A percentile compares a stretch with the other conserved stretches of the same genome.
These are phyloP conservation scores for Bauhinia variegata DNA, from an alignment of 306 rosid genomes.

Conservation along the genomic window DNA sequence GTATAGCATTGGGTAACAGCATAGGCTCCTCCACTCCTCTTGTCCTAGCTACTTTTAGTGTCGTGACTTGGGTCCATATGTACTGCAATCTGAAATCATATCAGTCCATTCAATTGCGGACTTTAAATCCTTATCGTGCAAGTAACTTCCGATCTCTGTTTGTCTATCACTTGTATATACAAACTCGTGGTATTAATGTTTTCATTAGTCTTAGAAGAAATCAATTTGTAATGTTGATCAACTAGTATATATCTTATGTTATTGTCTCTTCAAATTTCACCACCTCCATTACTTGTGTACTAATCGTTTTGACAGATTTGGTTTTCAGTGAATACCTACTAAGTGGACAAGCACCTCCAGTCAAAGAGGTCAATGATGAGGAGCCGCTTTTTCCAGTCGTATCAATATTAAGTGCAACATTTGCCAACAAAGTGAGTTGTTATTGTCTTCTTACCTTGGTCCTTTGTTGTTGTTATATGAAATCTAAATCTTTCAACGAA, in stretches of 20 bases:
- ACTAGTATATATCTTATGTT: conserved; percentile 2
- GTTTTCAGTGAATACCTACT: conserved; percentile 90
- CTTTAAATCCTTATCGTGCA: conserved; percentile 92
- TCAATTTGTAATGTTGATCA: conserved; percentile 6
- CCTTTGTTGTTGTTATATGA: conserved; percentile 3
- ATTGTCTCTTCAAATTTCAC: background rate
- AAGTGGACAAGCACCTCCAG: conserved; percentile 87
- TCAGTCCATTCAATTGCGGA: conserved; percentile 85
- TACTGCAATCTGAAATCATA: conserved; percentile 94
- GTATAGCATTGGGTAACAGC: conserved; percentile 80
- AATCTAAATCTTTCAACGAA: conserved; percentile 18
- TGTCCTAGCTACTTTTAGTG: conserved; percentile 73
- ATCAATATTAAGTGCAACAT: conserved; percentile 58
- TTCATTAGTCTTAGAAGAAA: conserved; percentile 10
- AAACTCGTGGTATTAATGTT: conserved; percentile 20
- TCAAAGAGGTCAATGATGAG: conserved; percentile 83
- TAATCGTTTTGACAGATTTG: conserved; percentile 68
- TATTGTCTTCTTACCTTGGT: conserved; percentile 23
- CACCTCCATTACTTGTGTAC: background rate
- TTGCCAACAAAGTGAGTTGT: conserved; percentile 62
- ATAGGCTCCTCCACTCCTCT: conserved; percentile 78
- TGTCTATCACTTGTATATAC: conserved; percentile 5
- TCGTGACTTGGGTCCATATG: conserved; percentile 89
- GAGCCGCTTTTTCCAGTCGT: conserved; percentile 90
- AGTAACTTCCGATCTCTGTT: conserved; percentile 58